Conservation (phyloP, 2,329 filamentous ascomycete species). For the Xylariales sp. region DNA sequence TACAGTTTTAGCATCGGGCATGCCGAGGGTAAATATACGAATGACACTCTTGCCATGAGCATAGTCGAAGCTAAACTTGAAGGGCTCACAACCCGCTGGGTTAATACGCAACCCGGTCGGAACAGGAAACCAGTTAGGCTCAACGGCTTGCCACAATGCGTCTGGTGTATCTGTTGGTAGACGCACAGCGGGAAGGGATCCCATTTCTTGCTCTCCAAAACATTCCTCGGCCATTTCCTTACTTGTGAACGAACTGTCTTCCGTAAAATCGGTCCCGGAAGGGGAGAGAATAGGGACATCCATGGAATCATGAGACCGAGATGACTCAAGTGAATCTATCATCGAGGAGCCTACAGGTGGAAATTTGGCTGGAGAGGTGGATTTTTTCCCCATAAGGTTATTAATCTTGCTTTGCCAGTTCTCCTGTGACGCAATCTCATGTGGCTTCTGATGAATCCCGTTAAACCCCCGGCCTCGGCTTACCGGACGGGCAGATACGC, state of each 20-base stretch:
- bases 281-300: slow-evolving; percentile 76
- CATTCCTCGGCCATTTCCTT: slow-evolving; percentile 82
- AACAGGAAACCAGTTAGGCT: slow-evolving; percentile 65
- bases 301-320: slow-evolving; percentile 61
- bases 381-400: slow-evolving; percentile 75
- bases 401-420: slow-evolving; percentile 89
- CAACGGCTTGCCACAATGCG: slow-evolving; percentile 71
- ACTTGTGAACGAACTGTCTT: slow-evolving; percentile 62
- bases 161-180: slow-evolving; percentile 73
- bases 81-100: slow-evolving; percentile 59
- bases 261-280: slow-evolving; percentile 49
- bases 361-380: slow-evolving; percentile 64
- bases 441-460: slow-evolving; percentile 45
- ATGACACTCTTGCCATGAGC: slow-evolving; percentile 56
- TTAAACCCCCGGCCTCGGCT: slow-evolving; percentile 45
- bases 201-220: slow-evolving; percentile 84
- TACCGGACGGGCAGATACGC: slow-evolving; percentile 37
- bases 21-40: slow-evolving; percentile 57
- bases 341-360: slow-evolving; percentile 75
- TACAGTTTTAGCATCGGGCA: slow-evolving; percentile 53
- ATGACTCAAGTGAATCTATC: slow-evolving; percentile 72
- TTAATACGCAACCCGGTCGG: slow-evolving; percentile 63
- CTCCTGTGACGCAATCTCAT: slow-evolving; percentile 49
- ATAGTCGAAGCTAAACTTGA: slow-evolving; percentile 54
- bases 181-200: slow-evolving; percentile 77